Evolutionary conservation across 768 basidiomycete genomes (phyloP), one percentile per base, ranked within the genome.

Genomic region (Mycena venus): DNA sequence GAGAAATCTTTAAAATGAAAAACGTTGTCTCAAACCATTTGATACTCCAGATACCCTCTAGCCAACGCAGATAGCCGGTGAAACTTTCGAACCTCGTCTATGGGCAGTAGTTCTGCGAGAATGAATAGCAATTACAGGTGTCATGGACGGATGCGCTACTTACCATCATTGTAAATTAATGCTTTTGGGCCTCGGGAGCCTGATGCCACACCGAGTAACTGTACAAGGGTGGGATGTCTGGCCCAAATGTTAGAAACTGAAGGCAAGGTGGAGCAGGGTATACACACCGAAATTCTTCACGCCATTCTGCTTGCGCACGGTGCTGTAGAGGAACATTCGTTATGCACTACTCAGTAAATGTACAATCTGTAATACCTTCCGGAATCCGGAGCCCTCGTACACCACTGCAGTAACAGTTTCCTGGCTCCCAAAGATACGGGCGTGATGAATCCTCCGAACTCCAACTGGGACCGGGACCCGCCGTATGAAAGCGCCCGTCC

Each of bases 141-240:
- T 14, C 14, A 38, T 38, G 14, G 36, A 7, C 8, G 8, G 36
- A 38, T 38, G 36, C 14, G 36, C 8, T 38, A 7, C 36, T 8
- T 38, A 62, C 60, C 60, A 38, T 44, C 60, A 11, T 40, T 15
- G 60, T 19, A 62, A 29, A 62, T 42, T 38, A 62, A 5, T 4
- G 60, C 60, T 11, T 62, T 62, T 38, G 29, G 5, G 8, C 36
- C 14, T 36, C 60, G 60, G 5, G 23, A 40, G 25, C 60, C n/a
- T 25, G 25, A 62, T 40, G 60, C 19, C 3, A 15, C 60, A 62
- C 40, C 6, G 60, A 40, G n/a, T n/a, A n/a, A n/a, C n/a, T n/a
- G n/a, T n/a, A n/a, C n/a, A n/a, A n/a, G n/a, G n/a, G n/a, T n/a
- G 12, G 60, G 60, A 62, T 62, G 60, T 14, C 60, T 62, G 60